Conservation (phyloP, 305 asterid genomes). For the Stenogyne calaminthoides region DNA sequence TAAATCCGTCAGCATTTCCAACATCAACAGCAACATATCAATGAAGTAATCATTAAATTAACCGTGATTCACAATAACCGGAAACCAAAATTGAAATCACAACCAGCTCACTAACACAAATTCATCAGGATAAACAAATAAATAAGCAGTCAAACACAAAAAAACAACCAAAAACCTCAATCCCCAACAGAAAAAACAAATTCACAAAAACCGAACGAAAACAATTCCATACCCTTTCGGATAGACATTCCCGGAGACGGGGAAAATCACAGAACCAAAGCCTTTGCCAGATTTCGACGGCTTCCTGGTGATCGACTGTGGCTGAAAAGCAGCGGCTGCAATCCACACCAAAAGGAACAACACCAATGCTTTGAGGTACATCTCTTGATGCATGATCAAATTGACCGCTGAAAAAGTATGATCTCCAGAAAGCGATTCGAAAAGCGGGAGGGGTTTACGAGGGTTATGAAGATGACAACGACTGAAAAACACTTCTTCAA, state of each 20-base stretch:
- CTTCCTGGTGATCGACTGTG: conserved; percentile 23
- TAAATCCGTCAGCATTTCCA: neutral
- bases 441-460: neutral
- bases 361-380: conserved; percentile 46
- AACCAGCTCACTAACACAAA: conserved; percentile 18
- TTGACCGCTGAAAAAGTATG: no score
- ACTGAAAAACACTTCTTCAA: neutral
- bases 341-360: conserved; percentile 47
- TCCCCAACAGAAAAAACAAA: neutral
- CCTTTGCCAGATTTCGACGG: conserved; percentile 35
- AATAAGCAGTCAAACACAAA: neutral
- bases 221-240: conserved; percentile 65
- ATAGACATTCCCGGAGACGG: conserved; percentile 83
- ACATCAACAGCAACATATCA: neutral
- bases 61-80: conserved; percentile 4
- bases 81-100: conserved; percentile 21
- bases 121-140: neutral
- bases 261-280: conserved; percentile 62
- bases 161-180: neutral
- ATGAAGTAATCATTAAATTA: neutral
- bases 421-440: conserved; percentile 5
- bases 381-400: conserved; percentile 24
- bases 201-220: conserved; percentile 7
- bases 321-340: conserved; percentile 46
- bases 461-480: neutral